Percentiles rank a stretch among this genome's conserved stretches.
These are phyloP conservation scores for Bombardia bombarda DNA, from an alignment of 495 filamentous ascomycete species.

Conservation along the genomic window DNA sequence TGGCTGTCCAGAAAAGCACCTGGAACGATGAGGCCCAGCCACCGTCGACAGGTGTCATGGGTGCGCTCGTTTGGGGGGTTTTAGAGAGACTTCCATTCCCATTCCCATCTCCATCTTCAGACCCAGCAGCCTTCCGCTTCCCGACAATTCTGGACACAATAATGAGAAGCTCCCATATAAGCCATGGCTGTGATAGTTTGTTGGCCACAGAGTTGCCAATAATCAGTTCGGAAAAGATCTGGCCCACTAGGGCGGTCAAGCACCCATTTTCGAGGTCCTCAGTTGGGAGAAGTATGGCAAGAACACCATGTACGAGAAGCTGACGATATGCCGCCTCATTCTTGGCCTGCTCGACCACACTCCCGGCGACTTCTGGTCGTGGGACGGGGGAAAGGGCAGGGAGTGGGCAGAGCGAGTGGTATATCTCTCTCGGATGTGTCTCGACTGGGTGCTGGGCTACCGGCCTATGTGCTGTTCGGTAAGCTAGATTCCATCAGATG, in stretches of 20 bases:
- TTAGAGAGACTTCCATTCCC: no score
- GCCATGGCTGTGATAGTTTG: slow-evolving; percentile 73
- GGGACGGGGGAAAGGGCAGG: slow-evolving; percentile 73
- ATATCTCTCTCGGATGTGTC: slow-evolving; percentile 58
- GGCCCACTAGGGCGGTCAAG: slow-evolving; percentile 69
- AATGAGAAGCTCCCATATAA: slow-evolving; percentile 73
- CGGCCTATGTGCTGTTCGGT: slow-evolving; percentile 44
- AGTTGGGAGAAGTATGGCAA: slow-evolving; percentile 79
- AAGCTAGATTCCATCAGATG: slow-evolving; percentile 33
- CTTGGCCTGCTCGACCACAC: slow-evolving; percentile 51
- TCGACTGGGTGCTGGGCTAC: slow-evolving; percentile 46
- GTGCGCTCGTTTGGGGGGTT: background rate
- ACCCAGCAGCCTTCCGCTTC: slow-evolving; percentile 6
- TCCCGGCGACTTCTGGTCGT: slow-evolving; percentile 39
- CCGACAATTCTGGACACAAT: slow-evolving; percentile 33
- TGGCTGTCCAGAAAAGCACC: slow-evolving; percentile 55
- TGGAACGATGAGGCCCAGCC: slow-evolving; percentile 25
- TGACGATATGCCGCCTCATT: slow-evolving; percentile 79
- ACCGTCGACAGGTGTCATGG: slow-evolving; percentile 2
- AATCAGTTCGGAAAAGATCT: slow-evolving; percentile 80
- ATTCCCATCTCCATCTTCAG: slow-evolving; percentile 5
- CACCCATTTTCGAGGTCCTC: slow-evolving; percentile 87
- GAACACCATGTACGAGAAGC: slow-evolving; percentile 64
- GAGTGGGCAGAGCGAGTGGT: slow-evolving; percentile 76
- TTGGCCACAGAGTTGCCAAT: slow-evolving; percentile 69